These are phyloP conservation scores for Acorus calamus DNA, from an alignment of 106 monocot genomes.

Conservation along the genomic window DNA sequence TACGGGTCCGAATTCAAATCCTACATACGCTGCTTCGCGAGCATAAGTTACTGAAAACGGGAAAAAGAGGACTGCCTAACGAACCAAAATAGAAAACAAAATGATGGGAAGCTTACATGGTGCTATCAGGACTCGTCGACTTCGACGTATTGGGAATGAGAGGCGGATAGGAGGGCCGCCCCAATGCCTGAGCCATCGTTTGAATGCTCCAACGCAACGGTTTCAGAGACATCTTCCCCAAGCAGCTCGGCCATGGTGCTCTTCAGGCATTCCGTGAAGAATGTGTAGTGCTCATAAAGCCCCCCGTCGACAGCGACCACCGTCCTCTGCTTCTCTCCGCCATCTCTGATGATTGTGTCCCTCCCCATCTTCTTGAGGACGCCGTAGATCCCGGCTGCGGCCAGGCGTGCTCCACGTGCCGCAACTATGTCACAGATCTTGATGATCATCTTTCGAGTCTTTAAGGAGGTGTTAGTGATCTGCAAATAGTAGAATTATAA, in stretches of 20 bases:
- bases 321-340: conserved; percentile 26
- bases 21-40: no score
- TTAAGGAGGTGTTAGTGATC: conserved; percentile 44
- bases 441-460: conserved; percentile 56
- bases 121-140: conserved; percentile 15
- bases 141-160: conserved; percentile 66
- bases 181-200: conserved; percentile 90
- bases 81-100: no score
- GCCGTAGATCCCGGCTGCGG: conserved; percentile 78
- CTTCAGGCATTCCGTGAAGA: conserved; percentile 49
- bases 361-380: conserved; percentile 78
- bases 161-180: conserved; percentile 75
- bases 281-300: conserved; percentile 80
- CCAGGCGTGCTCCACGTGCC: conserved; percentile 59
- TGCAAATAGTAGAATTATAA: conserved; percentile 15
- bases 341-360: conserved; percentile 15
- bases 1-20: no score
- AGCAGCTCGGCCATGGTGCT: conserved; percentile 68
- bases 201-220: conserved; percentile 51
- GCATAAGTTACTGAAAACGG: no score
- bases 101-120: no score
- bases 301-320: conserved; percentile 91
- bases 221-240: conserved; percentile 41
- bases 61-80: no score
- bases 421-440: conserved; percentile 64